These are phyloP conservation scores for Sugiyamaella pinicola DNA, from an alignment of 1,139 yeast genomes.

Conservation along the genomic window DNA sequence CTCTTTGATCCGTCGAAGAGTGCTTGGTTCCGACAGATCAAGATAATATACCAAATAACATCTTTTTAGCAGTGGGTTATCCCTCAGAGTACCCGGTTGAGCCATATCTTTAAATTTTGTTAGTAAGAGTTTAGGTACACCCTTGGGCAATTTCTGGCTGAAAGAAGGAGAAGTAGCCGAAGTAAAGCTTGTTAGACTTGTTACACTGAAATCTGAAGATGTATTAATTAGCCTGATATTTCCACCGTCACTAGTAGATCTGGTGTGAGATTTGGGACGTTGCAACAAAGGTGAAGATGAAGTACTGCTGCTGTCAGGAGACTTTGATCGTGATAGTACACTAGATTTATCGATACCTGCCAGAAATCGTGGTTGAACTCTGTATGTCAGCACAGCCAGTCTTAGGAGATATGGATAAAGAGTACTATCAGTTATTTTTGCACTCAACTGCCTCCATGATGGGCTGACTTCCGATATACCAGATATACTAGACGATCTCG, in stretches of 20 bases:
- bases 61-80: conserved; percentile 46
- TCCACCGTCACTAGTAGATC: conserved; percentile 17
- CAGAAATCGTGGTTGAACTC: conserved; percentile 38
- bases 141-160: conserved; percentile 49
- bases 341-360: neutral
- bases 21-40: conserved; percentile 58
- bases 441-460: conserved; percentile 31
- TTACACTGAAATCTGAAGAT: conserved; percentile 3
- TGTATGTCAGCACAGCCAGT: conserved; percentile 40
- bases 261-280: conserved; percentile 8
- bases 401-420: conserved; percentile 41
- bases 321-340: conserved; percentile 10
- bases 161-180: conserved; percentile 31
- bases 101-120: conserved; percentile 56
- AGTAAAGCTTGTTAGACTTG: neutral
- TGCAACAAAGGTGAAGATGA: neutral
- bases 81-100: conserved; percentile 41
- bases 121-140: conserved; percentile 52
- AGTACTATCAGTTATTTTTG: conserved; percentile 35
- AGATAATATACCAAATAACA: conserved; percentile 63
- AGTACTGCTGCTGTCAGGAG: conserved; percentile 5
- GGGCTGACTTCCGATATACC: conserved; percentile 19
- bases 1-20: conserved; percentile 45
- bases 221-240: neutral
- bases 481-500: conserved; percentile 13